Conservation (phyloP, 1,284 basidiomycete genomes). For the Gymnopus androsaceus region DNA sequence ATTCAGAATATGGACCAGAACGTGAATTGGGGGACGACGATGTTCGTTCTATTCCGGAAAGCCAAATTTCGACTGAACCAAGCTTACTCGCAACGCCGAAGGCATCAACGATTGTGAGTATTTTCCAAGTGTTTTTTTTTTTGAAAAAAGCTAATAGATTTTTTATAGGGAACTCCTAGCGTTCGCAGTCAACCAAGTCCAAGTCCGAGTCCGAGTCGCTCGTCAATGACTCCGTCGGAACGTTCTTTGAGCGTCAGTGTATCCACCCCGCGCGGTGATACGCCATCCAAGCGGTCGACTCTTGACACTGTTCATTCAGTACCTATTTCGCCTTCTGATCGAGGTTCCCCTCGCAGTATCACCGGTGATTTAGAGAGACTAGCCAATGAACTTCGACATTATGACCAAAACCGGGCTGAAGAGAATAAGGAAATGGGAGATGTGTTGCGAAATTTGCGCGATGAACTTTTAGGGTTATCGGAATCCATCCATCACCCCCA, state of each 20-base stretch:
- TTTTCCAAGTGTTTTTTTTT: slow-evolving; percentile 2
- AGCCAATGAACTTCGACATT: slow-evolving; percentile 62
- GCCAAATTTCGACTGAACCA: slow-evolving; percentile 46
- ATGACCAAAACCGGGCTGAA: slow-evolving; percentile 56
- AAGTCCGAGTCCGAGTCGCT: slow-evolving; percentile 20
- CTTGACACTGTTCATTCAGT: slow-evolving; percentile 47
- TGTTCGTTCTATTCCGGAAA: slow-evolving; percentile 14
- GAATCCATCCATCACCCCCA: slow-evolving; percentile 39
- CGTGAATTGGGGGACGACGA: slow-evolving; percentile 20
- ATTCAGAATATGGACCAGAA: slow-evolving; percentile 30
- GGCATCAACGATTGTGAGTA: slow-evolving; percentile 39
- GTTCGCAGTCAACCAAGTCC: too few relatives aligned
- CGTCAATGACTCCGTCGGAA: slow-evolving; percentile 36
- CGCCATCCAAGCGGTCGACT: slow-evolving; percentile 56
- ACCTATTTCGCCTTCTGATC: slow-evolving; percentile 24
- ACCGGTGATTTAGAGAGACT: slow-evolving; percentile 64
- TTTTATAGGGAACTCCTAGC: slow-evolving; percentile 8
- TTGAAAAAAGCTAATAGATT: background rate
- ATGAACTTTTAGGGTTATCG: slow-evolving; percentile 61
- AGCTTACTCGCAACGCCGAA: slow-evolving; percentile 51
- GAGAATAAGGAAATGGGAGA: slow-evolving; percentile 64
- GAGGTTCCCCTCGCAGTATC: slow-evolving; percentile 44
- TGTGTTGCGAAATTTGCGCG: slow-evolving; percentile 60
- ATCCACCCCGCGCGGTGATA: slow-evolving; percentile 62
- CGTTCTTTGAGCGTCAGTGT: slow-evolving; percentile 59